A percentile compares a stretch with the other conserved stretches of the same genome.
These are phyloP conservation scores for Pinguiococcus pyrenoidosus DNA, from an alignment of 108 stramenopile genomes.

Conservation along the genomic window DNA sequence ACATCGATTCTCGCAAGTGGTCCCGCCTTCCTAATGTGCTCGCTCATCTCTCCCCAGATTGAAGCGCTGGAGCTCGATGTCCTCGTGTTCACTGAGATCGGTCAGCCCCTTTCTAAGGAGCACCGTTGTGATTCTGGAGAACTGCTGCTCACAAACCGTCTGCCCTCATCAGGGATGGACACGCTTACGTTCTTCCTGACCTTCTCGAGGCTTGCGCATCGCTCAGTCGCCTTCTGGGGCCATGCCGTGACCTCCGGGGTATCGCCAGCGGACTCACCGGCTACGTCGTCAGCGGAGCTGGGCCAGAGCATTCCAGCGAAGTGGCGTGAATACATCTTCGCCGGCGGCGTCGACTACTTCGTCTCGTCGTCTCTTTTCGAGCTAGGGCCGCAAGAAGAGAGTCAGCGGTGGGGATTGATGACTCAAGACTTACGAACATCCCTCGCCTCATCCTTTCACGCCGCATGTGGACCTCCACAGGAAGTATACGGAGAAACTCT, in stretches of 20 bases:
- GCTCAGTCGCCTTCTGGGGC: slow-evolving; percentile 25
- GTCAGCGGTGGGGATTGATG: too few species aligned
- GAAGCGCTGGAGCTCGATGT: slow-evolving; percentile 24
- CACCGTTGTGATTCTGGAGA: too few species aligned
- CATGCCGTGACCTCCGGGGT: slow-evolving; percentile 32
- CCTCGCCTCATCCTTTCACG: too few species aligned
- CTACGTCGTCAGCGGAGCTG: not conserved
- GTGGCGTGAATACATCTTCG: too few species aligned
- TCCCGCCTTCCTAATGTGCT: not conserved
- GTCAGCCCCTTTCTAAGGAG: too few species aligned
- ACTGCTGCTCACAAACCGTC: too few species aligned
- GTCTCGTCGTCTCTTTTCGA: slow-evolving; percentile 27
- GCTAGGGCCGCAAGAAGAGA: not conserved
- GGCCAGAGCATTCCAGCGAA: too few species aligned
- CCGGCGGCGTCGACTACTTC: slow-evolving; percentile 30
- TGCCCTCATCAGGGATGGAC: too few species aligned
- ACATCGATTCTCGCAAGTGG: slow-evolving; percentile 5
- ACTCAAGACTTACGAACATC: too few species aligned
- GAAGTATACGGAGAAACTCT: slow-evolving; percentile 22
- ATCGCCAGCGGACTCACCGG: not conserved
- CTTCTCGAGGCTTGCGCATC: slow-evolving; percentile 17
- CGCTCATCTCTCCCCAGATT: slow-evolving; percentile 12
- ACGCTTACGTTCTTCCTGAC: slow-evolving; percentile 20
- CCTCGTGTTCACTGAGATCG: slow-evolving; percentile 28
- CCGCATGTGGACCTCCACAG: too few species aligned